Conservation (phyloP, 1,139 yeast species). For the Suhomyces coccinellae region DNA sequence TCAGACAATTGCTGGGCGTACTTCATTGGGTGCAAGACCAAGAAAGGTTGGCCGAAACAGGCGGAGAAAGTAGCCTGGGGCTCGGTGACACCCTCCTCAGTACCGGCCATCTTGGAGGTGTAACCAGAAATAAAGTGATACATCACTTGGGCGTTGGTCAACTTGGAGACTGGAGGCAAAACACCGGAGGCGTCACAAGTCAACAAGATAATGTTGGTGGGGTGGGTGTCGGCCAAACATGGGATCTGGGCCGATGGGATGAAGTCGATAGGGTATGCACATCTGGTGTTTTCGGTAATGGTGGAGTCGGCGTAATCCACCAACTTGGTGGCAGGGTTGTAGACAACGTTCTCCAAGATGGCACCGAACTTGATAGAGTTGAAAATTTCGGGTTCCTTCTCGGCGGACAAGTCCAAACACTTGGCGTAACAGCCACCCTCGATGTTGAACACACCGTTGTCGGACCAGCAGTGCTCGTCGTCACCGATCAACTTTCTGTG, state of each 20-base stretch:
- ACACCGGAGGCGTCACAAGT: conserved; percentile 99
- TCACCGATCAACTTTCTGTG: conserved; percentile 94
- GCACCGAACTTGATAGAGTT: conserved; percentile 94
- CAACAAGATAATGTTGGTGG: conserved; percentile 85
- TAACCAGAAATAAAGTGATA: conserved; percentile 98
- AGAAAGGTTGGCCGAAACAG: conserved; percentile 98
- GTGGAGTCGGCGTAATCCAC: conserved; percentile 84
- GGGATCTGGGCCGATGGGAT: conserved; percentile 97
- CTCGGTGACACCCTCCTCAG: conserved; percentile 98
- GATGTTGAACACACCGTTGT: conserved; percentile 96
- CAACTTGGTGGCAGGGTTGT: conserved; percentile 73
- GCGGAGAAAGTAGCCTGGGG: conserved; percentile 98
- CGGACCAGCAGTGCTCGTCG: conserved; percentile 99
- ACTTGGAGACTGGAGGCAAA: conserved; percentile 93
- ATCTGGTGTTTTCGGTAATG: conserved; percentile 95
- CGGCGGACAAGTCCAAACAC: conserved; percentile 85
- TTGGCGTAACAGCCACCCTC: conserved; percentile 99
- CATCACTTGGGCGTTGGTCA: conserved; percentile 95
- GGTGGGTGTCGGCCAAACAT: conserved; percentile 86
- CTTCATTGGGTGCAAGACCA: conserved; percentile 97
- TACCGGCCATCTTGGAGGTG: conserved; percentile 99
- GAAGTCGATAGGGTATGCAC: conserved; percentile 97
- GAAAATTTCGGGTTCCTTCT: conserved; percentile 97
- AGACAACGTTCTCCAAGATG: conserved; percentile 89
- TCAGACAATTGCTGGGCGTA: conserved; percentile 96